Conservation (phyloP, 108 stramenopile genomes). For the Ochromonas danica region DNA sequence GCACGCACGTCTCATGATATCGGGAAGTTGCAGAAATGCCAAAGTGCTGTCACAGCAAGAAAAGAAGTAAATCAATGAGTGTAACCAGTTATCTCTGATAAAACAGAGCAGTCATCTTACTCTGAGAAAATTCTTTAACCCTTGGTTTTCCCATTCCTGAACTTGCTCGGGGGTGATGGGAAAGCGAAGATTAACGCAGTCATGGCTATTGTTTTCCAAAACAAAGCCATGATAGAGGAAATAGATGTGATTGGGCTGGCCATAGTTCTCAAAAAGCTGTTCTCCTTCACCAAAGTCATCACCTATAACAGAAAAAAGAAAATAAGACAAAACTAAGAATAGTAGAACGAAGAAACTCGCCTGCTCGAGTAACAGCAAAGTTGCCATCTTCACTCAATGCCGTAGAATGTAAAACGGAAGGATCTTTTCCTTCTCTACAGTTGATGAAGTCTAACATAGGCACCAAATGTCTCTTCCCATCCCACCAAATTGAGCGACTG, state of each 20-base stretch:
- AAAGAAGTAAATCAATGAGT: too few relatives aligned
- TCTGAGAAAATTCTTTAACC: too few relatives aligned
- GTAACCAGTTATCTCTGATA: too few relatives aligned
- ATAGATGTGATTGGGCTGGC: constrained; percentile 69
- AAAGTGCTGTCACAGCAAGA: too few relatives aligned
- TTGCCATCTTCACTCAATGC: constrained; percentile 30
- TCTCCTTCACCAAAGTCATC: constrained; percentile 53
- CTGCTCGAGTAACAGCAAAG: constrained; percentile 59
- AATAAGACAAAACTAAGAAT: background rate
- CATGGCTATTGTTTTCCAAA: too few relatives aligned
- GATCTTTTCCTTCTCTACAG: constrained; percentile 37
- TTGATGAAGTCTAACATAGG: constrained; percentile 73
- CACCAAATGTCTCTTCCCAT: constrained; percentile 65
- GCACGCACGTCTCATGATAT: too few relatives aligned
- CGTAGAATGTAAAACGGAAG: constrained; percentile 47
- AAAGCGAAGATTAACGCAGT: too few relatives aligned
- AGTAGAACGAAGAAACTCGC: constrained; percentile 4
- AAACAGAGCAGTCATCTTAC: too few relatives aligned
- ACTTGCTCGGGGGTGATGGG: too few relatives aligned
- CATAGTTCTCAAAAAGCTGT: constrained; percentile 71
- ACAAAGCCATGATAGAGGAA: constrained; percentile 70
- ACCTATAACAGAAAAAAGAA: background rate
- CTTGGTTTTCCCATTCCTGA: too few relatives aligned
- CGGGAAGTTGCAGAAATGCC: too few relatives aligned
- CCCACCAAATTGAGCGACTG: constrained; percentile 75